phyloP scores from a whole-genome alignment of 164 flowering plant species.

The Macadamia integrifolia region DNA sequence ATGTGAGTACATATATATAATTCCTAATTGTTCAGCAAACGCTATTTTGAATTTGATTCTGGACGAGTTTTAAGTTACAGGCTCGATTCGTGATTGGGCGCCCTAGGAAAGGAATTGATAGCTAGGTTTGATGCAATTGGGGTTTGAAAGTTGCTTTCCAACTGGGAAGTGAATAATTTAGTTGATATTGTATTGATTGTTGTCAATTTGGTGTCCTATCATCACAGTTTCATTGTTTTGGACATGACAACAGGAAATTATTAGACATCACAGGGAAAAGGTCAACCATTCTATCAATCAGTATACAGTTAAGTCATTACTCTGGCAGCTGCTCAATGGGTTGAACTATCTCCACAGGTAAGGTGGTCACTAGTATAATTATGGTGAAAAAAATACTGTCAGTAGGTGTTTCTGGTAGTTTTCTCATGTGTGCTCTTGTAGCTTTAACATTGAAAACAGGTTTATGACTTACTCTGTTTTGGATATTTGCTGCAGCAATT shows the following conservation, averaged over 20 bases:
- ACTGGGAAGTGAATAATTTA: too few species aligned
- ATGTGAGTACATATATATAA: conserved; percentile 47
- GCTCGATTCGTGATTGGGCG: neutral
- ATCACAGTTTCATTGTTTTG: conserved; percentile 9
- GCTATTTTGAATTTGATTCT: neutral
- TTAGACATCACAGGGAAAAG: conserved; percentile 94
- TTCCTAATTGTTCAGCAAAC: neutral
- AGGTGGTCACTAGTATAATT: conserved; percentile 2
- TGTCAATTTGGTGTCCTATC: neutral
- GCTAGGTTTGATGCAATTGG: neutral
- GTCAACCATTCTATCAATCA: conserved; percentile 65
- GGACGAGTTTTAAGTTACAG: too few species aligned
- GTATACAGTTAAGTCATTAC: conserved; percentile 85
- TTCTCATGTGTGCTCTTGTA: neutral
- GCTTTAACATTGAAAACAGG: neutral
- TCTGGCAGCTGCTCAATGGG: conserved; percentile 99
- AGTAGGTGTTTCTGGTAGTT: neutral
- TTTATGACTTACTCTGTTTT: neutral
- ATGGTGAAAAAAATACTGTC: neutral
- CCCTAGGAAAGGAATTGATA: neutral
- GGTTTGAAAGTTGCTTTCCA: neutral
- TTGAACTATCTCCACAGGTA: conserved; percentile 94
- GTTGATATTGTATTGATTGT: neutral
- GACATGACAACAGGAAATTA: conserved; percentile 57
- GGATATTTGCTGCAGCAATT: conserved; percentile 56